A percentile compares a stretch with the other conserved stretches of the same genome.
phyloP scores from a whole-genome alignment of 768 basidiomycete species.

The Termitomyces sp. region DNA sequence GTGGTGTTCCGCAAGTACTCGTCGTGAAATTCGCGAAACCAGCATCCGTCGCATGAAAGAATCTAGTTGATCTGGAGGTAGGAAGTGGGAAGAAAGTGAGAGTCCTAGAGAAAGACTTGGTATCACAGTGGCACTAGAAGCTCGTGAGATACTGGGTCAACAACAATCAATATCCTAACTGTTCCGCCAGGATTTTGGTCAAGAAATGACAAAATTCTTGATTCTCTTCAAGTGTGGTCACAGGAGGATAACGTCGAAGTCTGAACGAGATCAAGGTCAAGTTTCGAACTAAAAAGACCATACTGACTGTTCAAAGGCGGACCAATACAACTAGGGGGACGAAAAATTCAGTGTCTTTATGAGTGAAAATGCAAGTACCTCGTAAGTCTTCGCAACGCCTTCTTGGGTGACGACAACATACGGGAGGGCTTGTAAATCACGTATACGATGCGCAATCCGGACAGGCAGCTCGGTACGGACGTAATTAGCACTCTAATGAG shows the following conservation, averaged over 20 bases:
- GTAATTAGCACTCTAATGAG: slow-evolving; percentile 75
- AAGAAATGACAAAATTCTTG: slow-evolving; percentile 74
- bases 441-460: slow-evolving; percentile 80
- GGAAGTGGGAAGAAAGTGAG: slow-evolving; percentile 76
- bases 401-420: slow-evolving; percentile 86
- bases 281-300: neutral
- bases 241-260: slow-evolving; percentile 67
- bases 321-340: slow-evolving; percentile 69
- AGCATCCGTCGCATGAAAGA: slow-evolving; percentile 91
- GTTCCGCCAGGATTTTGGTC: slow-evolving; percentile 57
- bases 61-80: slow-evolving; percentile 75
- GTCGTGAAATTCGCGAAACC: slow-evolving; percentile 82
- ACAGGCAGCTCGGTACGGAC: slow-evolving; percentile 87
- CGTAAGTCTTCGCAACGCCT: slow-evolving; percentile 76
- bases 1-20: slow-evolving; percentile 87
- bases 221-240: slow-evolving; percentile 72
- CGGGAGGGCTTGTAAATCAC: slow-evolving; percentile 82
- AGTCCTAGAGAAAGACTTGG: slow-evolving; percentile 80
- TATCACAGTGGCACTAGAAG: slow-evolving; percentile 62
- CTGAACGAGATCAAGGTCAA: slow-evolving; percentile 26
- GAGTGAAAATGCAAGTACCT: slow-evolving; percentile 42
- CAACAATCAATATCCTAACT: slow-evolving; percentile 43
- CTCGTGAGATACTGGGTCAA: slow-evolving; percentile 3
- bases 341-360: neutral
- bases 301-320: slow-evolving; percentile 75